Base-by-base conservation (phyloP, 805 yeast genomes). In the Lipomyces spencermartinsiae region DNA sequence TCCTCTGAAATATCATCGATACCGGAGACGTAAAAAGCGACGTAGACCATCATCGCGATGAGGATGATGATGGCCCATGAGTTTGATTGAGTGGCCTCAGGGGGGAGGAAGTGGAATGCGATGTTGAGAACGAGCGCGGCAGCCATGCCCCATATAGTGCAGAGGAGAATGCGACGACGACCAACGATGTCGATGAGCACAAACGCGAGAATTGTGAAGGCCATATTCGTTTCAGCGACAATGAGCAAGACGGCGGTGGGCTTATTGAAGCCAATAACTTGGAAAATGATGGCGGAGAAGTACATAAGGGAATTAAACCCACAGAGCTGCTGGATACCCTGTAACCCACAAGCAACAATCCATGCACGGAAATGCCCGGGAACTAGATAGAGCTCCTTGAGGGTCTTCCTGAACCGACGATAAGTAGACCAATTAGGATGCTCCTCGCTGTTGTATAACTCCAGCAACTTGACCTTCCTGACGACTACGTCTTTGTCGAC, bases 241-340 rank as follows among this genome's bases (percentile, higher is more conserved):
- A 94, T 89, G 74, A 94, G 86, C 1, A 98, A 93, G 16, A 94
- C 98, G 0, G 97, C 97, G 16, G 97, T 90, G 9, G 98, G 86
- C 77, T 93, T 87, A 70, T 86, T 76, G 77, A 93, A 94, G 1
- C 98, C 99, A 63, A 93, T 92, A 56, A 93, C 87, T 78, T 93
- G 89, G 76, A 95, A 95, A 73, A 95, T 90, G 1, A 98, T 93
- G 49, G 97, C 88, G 61, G 97, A 90, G 80, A 93, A 94, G 82
- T 94, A 94, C 97, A 94, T 91, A 74, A 94, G 85, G 5, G 98
- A 92, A 81, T 94, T 95, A 86, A 94, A 94, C 73, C 98, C 98
- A n/a, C 97, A 90, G 75, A 94, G 92, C 80, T 94, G 99, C 82
- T 94, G 98, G 75, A 94, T 90, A 67, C 97, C 97, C 80, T 94